Conservation (phyloP, 768 basidiomycete genomes). For the Cyclocybe aegerita region DNA sequence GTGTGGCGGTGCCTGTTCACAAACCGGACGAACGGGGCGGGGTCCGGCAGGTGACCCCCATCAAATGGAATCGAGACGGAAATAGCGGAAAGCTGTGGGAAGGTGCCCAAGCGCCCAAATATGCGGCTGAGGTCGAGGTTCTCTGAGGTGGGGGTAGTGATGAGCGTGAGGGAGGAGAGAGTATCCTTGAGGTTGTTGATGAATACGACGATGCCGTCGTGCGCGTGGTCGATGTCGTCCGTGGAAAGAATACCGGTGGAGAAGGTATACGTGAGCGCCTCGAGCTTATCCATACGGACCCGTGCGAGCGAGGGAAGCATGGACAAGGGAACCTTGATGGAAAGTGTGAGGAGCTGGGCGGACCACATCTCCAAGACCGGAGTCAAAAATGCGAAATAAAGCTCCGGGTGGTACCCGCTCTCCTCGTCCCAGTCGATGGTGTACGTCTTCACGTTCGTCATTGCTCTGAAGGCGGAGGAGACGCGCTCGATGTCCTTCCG, state of each 20-base stretch:
- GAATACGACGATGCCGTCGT: constrained; percentile 45
- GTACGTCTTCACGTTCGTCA: constrained; percentile 36
- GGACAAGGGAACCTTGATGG: constrained; percentile 38
- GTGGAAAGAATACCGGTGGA: constrained; percentile 27
- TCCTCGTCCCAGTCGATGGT: constrained; percentile 39
- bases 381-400: constrained; percentile 36
- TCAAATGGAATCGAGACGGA: constrained; percentile 45
- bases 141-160: constrained; percentile 33
- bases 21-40: constrained; percentile 30
- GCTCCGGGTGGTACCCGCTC: constrained; percentile 30
- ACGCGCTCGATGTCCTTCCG: constrained; percentile 35
- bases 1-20: constrained; percentile 32
- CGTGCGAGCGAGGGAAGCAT: constrained; percentile 32
- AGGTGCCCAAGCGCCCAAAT: constrained; percentile 34
- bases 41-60: constrained; percentile 38
- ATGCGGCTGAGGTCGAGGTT: constrained; percentile 40
- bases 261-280: constrained; percentile 33
- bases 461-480: constrained; percentile 27
- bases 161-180: constrained; percentile 35
- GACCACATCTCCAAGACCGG: constrained; percentile 33
- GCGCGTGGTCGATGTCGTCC: constrained; percentile 29
- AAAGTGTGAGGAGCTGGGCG: constrained; percentile 29
- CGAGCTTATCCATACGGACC: constrained; percentile 32
- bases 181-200: constrained; percentile 39
- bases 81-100: constrained; percentile 37